Conservation (phyloP, 2,329 filamentous ascomycete species). For the Massarina eburnea region DNA sequence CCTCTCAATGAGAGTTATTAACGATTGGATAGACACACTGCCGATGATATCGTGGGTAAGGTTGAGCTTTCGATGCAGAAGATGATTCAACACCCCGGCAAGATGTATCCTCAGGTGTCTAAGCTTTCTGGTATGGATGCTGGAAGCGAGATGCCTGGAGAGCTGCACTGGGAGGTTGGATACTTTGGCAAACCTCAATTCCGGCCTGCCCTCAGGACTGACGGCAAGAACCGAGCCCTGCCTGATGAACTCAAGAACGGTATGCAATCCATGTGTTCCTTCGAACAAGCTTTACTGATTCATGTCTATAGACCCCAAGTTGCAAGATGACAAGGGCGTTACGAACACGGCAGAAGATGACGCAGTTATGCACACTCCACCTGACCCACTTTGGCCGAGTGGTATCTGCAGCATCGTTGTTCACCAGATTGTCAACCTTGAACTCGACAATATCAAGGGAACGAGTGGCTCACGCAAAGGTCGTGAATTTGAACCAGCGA, state of each 20-base stretch:
- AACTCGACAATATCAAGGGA: conserved; percentile 88
- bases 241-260: conserved; percentile 72
- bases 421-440: conserved; percentile 93
- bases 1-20: too few species aligned
- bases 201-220: conserved; percentile 78
- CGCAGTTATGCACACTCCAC: conserved; percentile 84
- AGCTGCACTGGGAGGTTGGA: conserved; percentile 94
- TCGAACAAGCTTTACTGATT: too few species aligned
- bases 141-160: conserved; percentile 85
- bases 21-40: conserved; percentile 78
- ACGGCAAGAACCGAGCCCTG: conserved; percentile 79
- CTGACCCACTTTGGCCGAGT: conserved; percentile 94
- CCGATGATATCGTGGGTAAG: conserved; percentile 94
- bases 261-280: too few species aligned
- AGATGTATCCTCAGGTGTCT: conserved; percentile 88
- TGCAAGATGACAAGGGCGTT: conserved; percentile 86
- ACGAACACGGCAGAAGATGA: conserved; percentile 75
- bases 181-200: conserved; percentile 93
- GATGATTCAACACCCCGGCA: conserved; percentile 89
- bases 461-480: conserved; percentile 79
- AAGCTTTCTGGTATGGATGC: conserved; percentile 81
- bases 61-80: conserved; percentile 92
- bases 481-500: conserved; percentile 85
- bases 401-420: conserved; percentile 84
- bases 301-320: too few species aligned